Percentiles rank a stretch among this genome's conserved stretches.
These are phyloP conservation scores for Rhizopus sp. DNA, from an alignment of 371 early-diverging fungal genomes.

Conservation along the genomic window DNA sequence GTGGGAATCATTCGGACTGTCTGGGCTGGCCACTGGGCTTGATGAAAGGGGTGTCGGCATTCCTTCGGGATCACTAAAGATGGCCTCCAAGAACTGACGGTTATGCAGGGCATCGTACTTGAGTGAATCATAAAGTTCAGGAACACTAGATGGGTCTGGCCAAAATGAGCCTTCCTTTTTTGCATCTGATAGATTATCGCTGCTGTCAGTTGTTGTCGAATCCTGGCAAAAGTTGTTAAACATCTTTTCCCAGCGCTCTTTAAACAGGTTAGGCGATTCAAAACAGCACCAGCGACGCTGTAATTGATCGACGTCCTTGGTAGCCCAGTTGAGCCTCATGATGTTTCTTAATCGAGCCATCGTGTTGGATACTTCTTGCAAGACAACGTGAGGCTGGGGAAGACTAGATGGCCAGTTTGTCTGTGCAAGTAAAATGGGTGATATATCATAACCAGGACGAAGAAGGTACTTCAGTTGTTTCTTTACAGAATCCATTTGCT, in stretches of 20 bases:
- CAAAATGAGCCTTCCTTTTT: constrained; percentile 6
- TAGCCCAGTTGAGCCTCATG: constrained; percentile 79
- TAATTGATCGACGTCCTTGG: constrained; percentile 55
- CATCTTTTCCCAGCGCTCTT: constrained; percentile 95
- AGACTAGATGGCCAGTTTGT: constrained; percentile 55
- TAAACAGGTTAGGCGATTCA: constrained; percentile 74
- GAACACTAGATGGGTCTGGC: constrained; percentile 86
- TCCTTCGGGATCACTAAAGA: constrained; percentile 54
- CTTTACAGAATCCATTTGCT: constrained; percentile 89
- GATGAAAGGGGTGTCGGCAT: not conserved
- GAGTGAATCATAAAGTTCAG: constrained; percentile 92
- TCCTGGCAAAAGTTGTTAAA: constrained; percentile 79
- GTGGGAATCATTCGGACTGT: not conserved
- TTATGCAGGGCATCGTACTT: constrained; percentile 97
- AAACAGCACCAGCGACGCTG: constrained; percentile 81
- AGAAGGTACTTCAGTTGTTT: constrained; percentile 59
- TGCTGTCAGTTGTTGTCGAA: constrained; percentile 23
- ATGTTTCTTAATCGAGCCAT: constrained; percentile 67
- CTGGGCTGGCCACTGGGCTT: not conserved
- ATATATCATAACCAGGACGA: constrained; percentile 56
- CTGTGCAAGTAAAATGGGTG: constrained; percentile 35
- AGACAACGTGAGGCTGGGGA: constrained; percentile 64
- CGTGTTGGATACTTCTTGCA: constrained; percentile 70
- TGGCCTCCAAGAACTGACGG: constrained; percentile 78
- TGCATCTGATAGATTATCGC: constrained; percentile 12